Evolutionary conservation across 225 moss, liverwort and hornwort species (phyloP), one percentile per base, ranked within the genome.

Genomic region (Ulota crispa): DNA sequence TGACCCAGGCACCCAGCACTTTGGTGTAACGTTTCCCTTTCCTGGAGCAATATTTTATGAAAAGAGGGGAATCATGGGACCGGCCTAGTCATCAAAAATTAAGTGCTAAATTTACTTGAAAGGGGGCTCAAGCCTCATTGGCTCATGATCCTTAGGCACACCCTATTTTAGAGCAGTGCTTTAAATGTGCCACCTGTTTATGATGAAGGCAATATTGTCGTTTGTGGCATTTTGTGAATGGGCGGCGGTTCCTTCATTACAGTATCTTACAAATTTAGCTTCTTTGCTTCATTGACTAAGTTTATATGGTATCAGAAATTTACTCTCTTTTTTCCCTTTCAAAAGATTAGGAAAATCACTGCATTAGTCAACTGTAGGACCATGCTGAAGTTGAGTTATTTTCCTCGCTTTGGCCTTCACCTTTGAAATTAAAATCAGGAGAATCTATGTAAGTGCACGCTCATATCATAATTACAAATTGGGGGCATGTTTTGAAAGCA

Each of bases 301-400:
- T n/a, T n/a, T n/a, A 1, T 32, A 3, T 32, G 6, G 50, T 0
- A 64, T 23, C 15, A 32, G 23, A 63, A 45, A 45, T 8, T 3
- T 2, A 31, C 6, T 42, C 1, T 6, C 18, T 26, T 19, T 1
- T 9, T 5, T 0, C 0, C 2, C 6, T 27, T 13, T 1, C 0
- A 11, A 2, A 2, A 32, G 13, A 23, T 12, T 4, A 54, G n/a
- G 55, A 12, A 53, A 14, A 12, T 14, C 32, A 2, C 23, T 13
- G 21, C 23, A 28, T 20, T 53, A 13, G 23, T n/a, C 55, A 15
- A 55, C 42, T 26, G n/a, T 20, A 1, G 9, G 37, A 36, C 23
- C 39, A 21, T 4, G 1, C 63, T 30, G 15, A 14, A 8, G 15
- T 5, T 31, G 18, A 2, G 31, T 31, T 31, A 2, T 31, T 28